Conservation (phyloP, 768 basidiomycete genomes). For the Cubamyces sp. region DNA sequence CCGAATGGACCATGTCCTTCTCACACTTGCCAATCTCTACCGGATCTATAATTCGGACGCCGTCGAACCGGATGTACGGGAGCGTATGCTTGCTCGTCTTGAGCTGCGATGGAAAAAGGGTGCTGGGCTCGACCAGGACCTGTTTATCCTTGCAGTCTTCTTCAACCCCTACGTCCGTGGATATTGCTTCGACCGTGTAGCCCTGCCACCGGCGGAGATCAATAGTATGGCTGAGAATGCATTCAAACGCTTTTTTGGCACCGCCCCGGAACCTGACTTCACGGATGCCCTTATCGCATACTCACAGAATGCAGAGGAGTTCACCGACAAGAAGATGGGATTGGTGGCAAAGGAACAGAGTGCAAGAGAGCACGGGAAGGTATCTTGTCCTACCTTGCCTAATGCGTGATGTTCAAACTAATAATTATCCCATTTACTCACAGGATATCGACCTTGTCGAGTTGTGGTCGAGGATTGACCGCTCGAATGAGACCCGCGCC, state of each 20-base stretch:
- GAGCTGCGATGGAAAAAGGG: constrained; percentile 37
- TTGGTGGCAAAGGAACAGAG: background rate
- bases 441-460: background rate
- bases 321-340: background rate
- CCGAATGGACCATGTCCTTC: constrained; percentile 23
- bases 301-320: background rate
- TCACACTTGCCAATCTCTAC: constrained; percentile 26
- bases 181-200: constrained; percentile 4
- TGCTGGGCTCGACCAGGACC: constrained; percentile 38
- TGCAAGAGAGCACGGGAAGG: no score
- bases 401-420: no score
- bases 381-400: no score
- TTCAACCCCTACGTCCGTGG: constrained; percentile 38
- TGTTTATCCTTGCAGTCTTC: constrained; percentile 40
- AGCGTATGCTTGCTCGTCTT: constrained; percentile 34
- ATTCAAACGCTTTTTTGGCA: background rate
- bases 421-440: no score
- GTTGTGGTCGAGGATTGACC: background rate
- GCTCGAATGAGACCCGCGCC: background rate
- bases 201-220: background rate
- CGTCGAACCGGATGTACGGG: constrained; percentile 17
- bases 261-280: background rate
- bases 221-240: background rate
- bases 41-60: constrained; percentile 27
- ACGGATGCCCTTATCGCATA: background rate